Base-by-base conservation (phyloP, 495 filamentous ascomycete species). In the Neurospora sp. region DNA sequence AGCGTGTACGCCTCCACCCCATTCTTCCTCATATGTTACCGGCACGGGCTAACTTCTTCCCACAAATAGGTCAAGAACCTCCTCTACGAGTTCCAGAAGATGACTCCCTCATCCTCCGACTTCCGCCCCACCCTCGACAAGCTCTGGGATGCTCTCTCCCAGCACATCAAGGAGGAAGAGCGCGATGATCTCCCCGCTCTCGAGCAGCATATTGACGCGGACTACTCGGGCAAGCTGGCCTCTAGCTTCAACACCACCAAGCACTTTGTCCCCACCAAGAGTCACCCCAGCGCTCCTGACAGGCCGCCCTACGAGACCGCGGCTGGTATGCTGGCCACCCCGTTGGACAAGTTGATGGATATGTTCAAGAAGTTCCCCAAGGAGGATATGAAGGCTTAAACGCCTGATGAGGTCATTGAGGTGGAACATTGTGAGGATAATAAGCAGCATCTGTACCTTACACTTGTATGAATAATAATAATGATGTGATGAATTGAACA, bases 141-240 rank as follows among this genome's bases (percentile, higher is more conserved):
- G 6, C 84, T 92, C 3, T 88, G 87, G 87, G 53, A 72, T 1
- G 75, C 83, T 18, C 84, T 92, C 0, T 75, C 76, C 1, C 35
- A 85, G 42, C 90, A 92, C 79, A 91, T 92, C 75, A 79, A 84
- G 42, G 85, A 90, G 69, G 90, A 92, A 76, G 89, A 91, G 72
- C 73, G 72, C 1, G 70, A 85, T 5, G 90, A 92, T 70, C 72
- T 91, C 2, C 85, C 89, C 0, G 82, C 82, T 14, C 78, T 92
- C 3, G 89, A 92, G 75, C 74, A 81, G 16, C 74, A 76, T 0
- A 73, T 91, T 3, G 73, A 78, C 12, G 77, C 76, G 0, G 73
- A 72, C 0, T 80, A 82, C 1, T 87, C 85, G 8, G 78, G 81
- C 41, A 39, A 71, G 2, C 73, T 92, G 22, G 86, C 88, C 5